Base-by-base conservation (phyloP, 164 flowering plant species). In the Chloranthus sessilifolius region DNA sequence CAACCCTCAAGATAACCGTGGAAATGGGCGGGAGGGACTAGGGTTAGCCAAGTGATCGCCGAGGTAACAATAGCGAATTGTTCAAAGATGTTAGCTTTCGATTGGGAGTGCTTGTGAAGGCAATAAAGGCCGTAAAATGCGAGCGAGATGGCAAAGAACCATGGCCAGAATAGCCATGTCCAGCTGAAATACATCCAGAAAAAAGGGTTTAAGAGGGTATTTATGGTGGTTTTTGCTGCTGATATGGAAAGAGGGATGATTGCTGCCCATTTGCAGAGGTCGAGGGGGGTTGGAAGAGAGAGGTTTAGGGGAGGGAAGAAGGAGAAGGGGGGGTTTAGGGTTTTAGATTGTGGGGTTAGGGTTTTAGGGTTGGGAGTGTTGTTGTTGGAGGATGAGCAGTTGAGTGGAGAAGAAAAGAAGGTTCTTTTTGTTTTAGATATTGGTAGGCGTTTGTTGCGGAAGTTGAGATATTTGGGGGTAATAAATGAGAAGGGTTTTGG, bases 141-240 rank as follows among this genome's bases (percentile, higher is more conserved):
- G 40, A 88, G 41, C 3, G 65, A 53, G 21, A 76, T 16, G 34
- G 95, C 95, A 1, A 77, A 53, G 14, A 67, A 46, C 91, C 94
- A 92, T 0, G 94, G 98, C 98, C 98, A 92, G 60, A 80, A 83
- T 52, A 87, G 16, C 95, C 96, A 90, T 9, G 80, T 79, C 95
- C 91, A 83, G 64, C 95, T 88, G 48, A 91, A 91, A 61, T 85
- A 88, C 89, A 80, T 75, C 96, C 88, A 92, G 49, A 88, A 74
- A 53, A 85, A 88, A 0, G 96, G 95, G 50, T 56, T 80, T 15
- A 78, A 49, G 0, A 74, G 21, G 43, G 69, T 30, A 56, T 59
- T 67, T 21, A 69, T 62, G 20, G 66, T 55, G 86, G 80, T 68
- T 68, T 82, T 91, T 22, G 68, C 23, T 7, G 72, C 80, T 1